Base-by-base conservation (phyloP, 2,329 filamentous ascomycete genomes). In the Trichoderma koningii region DNA sequence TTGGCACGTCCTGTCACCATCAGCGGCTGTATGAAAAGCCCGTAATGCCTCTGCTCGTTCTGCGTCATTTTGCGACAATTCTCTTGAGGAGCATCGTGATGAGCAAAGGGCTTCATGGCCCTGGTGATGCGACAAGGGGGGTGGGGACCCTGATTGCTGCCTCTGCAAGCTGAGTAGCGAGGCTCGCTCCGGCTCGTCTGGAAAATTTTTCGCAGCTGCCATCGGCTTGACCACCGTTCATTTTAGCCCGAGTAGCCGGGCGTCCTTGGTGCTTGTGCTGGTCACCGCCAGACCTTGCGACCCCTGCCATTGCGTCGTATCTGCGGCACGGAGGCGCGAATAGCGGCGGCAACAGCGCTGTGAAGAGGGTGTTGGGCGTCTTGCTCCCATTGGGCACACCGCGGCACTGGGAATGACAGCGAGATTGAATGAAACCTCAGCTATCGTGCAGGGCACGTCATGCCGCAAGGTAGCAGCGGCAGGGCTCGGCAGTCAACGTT, bases 311-410 rank as follows among this genome's bases (percentile, higher is more conserved):
- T 52, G 48, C 47, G 48, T 30, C 48, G 41, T 55, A 26, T 41
- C 42, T 23, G 48, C 42, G 28, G 42, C 56, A 45, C 56, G 19
- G 56, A 45, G 56, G 56, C 56, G 34, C 34, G 21, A 60, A 41
- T 61, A 61, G 57, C 57, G 59, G 59, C 60, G 60, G 60, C 60
- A 63, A 63, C 53, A 63, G 60, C 44, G 60, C 38, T 63, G 12
- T 12, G 41, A 62, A 47, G 60, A 64, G 55, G 62, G 62, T 64
- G 53, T 57, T 7, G 62, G 53, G 53, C 50, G 28, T 42, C 48
- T 26, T 34, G 48, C 42, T 65, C 64, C 51, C n/a, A 65, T 65
- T 65, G 64, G 64, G 44, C 15, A 56, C 55, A 65, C 64, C 64
- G 55, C 21, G 34, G 44, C 42, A 50, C 64, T 65, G 64, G 64